Percentiles rank a stretch among this genome's conserved stretches.
These are phyloP conservation scores for Rhizopus stolonifer DNA, from an alignment of 371 early-diverging fungal species.

Conservation along the genomic window DNA sequence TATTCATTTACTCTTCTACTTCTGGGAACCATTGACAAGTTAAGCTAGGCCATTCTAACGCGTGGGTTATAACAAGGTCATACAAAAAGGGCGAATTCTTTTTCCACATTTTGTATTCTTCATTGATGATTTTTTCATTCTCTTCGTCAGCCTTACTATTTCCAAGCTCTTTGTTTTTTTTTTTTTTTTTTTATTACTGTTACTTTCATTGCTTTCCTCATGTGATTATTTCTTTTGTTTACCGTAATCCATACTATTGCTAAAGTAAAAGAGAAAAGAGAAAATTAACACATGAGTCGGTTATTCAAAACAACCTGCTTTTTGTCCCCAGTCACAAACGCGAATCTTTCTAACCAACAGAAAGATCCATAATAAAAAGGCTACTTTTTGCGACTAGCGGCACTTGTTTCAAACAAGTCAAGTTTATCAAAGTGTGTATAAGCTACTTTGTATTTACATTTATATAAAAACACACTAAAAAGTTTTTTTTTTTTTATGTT, in stretches of 20 bases:
- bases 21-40: conserved; percentile 99
- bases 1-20: conserved; percentile 70
- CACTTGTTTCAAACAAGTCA: too few species aligned
- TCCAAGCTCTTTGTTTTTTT: conserved; percentile 8
- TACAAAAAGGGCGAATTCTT: conserved; percentile 99
- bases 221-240: not conserved
- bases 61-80: conserved; percentile 97
- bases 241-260: conserved; percentile 22
- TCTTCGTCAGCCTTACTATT: conserved; percentile 32
- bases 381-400: too few species aligned
- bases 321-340: conserved; percentile 1
- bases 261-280: not conserved
- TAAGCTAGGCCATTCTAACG: conserved; percentile 98
- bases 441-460: too few species aligned
- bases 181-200: not conserved
- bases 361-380: too few species aligned
- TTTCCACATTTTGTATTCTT: conserved; percentile 99
- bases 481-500: too few species aligned
- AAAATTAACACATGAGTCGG: not conserved
- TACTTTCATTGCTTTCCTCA: conserved; percentile 7
- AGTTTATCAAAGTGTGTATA: too few species aligned
- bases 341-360: not conserved
- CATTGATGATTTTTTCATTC: conserved; percentile 88
- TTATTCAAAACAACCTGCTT: not conserved
- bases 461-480: too few species aligned